phyloP scores from a whole-genome alignment of 495 filamentous ascomycete genomes.

The Annulohypoxylon stygium region DNA sequence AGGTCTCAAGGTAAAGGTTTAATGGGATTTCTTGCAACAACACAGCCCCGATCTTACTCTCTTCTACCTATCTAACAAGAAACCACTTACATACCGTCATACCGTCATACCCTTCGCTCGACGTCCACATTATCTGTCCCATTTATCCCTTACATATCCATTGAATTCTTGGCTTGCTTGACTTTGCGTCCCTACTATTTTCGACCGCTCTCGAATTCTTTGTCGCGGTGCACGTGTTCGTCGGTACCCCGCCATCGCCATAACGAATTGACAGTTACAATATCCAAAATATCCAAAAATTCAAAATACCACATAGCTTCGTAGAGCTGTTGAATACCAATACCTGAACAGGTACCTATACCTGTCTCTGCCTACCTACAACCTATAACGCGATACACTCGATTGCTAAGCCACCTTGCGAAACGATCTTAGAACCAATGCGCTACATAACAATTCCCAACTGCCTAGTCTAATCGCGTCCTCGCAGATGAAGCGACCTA shows the following conservation, averaged over 20 bases:
- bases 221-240: slow-evolving; percentile 25
- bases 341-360: no score
- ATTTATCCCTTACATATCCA: not conserved
- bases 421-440: slow-evolving; percentile 13
- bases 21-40: not conserved
- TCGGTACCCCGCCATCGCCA: not conserved
- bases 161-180: not conserved
- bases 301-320: not conserved
- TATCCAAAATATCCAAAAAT: not conserved
- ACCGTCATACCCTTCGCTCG: not conserved
- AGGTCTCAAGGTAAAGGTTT: not conserved
- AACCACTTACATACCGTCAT: no score
- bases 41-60: slow-evolving; percentile 11
- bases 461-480: not conserved
- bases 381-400: not conserved
- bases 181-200: not conserved
- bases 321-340: not conserved
- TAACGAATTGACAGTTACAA: slow-evolving; percentile 9
- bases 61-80: not conserved
- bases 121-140: not conserved
- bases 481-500: slow-evolving; percentile 53
- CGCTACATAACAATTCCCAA: slow-evolving; percentile 4
- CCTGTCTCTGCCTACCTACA: not conserved
- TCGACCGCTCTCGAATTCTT: slow-evolving; percentile 10
- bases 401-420: not conserved